These are phyloP conservation scores for Neofusicoccum laricinum DNA, from an alignment of 2,329 filamentous ascomycete genomes.

Conservation along the genomic window DNA sequence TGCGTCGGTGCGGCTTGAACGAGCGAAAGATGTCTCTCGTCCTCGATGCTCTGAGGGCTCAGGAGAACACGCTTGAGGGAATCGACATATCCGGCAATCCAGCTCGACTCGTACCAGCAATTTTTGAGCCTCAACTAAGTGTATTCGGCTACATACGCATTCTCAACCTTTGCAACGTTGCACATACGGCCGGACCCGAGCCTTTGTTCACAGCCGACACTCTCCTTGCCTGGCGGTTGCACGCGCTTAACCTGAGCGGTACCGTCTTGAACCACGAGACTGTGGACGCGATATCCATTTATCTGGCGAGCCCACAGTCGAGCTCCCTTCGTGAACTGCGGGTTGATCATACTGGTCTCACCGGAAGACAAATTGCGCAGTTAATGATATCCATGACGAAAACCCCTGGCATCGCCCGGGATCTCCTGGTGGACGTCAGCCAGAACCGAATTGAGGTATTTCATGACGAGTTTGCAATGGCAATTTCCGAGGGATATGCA, in stretches of 20 bases:
- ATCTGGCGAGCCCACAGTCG: slow-evolving; percentile 61
- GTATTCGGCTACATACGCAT: slow-evolving; percentile 65
- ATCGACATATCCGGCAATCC: slow-evolving; percentile 66
- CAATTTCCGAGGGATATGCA: slow-evolving; percentile 52
- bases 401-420: slow-evolving; percentile 48
- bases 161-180: slow-evolving; percentile 63
- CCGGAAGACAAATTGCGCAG: slow-evolving; percentile 62
- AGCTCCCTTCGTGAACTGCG: slow-evolving; percentile 59
- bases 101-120: slow-evolving; percentile 60
- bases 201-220: slow-evolving; percentile 65
- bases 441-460: slow-evolving; percentile 58
- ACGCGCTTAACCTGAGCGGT: slow-evolving; percentile 64
- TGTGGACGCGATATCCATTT: slow-evolving; percentile 63
- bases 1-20: slow-evolving; percentile 61
- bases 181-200: slow-evolving; percentile 60
- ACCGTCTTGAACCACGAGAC: slow-evolving; percentile 61
- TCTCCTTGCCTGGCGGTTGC: slow-evolving; percentile 63
- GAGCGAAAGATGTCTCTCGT: slow-evolving; percentile 60
- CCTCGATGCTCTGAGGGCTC: slow-evolving; percentile 61
- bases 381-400: slow-evolving; percentile 63
- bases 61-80: slow-evolving; percentile 65
- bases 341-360: slow-evolving; percentile 65
- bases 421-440: slow-evolving; percentile 65
- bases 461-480: slow-evolving; percentile 50
- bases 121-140: slow-evolving; percentile 65